phyloP scores from a whole-genome alignment of 2,329 filamentous ascomycete species.

The Cladosporium sp. region DNA sequence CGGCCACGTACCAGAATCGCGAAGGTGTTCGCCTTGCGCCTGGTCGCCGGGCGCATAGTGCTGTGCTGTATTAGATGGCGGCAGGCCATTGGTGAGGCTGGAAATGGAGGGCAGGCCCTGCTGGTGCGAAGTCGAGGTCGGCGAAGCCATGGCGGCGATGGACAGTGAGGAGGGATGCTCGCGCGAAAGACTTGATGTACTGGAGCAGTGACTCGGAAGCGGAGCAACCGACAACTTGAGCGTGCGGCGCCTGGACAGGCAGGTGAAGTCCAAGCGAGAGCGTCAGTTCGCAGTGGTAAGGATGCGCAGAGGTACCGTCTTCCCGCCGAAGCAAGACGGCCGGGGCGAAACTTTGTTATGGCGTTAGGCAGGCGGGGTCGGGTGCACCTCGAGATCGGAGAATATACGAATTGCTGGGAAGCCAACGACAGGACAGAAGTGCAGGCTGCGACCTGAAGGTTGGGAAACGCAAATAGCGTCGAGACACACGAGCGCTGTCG shows the following conservation, averaged over 20 bases:
- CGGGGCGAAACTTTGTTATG: slow-evolving; percentile 7
- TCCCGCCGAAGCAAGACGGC: neutral
- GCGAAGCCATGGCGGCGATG: slow-evolving; percentile 22
- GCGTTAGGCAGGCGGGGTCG: slow-evolving; percentile 7
- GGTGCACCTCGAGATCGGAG: slow-evolving; percentile 20
- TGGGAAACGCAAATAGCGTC: neutral
- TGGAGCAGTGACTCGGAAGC: neutral
- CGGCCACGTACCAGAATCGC: slow-evolving; percentile 35
- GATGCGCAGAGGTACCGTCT: neutral
- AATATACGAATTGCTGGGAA: slow-evolving; percentile 20
- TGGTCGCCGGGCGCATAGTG: slow-evolving; percentile 30
- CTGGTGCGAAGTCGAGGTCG: slow-evolving; percentile 17
- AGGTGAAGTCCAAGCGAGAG: neutral
- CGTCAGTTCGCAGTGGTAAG: slow-evolving; percentile 1
- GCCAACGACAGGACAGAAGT: slow-evolving; percentile 2
- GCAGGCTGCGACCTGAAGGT: slow-evolving; percentile 1
- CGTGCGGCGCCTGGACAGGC: neutral
- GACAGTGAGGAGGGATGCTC: neutral
- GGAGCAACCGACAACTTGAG: neutral
- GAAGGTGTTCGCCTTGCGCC: slow-evolving; percentile 27
- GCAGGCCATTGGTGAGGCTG: slow-evolving; percentile 34
- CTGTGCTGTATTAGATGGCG: slow-evolving; percentile 18
- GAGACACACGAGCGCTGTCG: slow-evolving; percentile 14
- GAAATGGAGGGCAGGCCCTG: slow-evolving; percentile 33
- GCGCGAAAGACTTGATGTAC: neutral